Base-by-base conservation (phyloP, 257 asterid genomes). In the Ehretia macrophylla region DNA sequence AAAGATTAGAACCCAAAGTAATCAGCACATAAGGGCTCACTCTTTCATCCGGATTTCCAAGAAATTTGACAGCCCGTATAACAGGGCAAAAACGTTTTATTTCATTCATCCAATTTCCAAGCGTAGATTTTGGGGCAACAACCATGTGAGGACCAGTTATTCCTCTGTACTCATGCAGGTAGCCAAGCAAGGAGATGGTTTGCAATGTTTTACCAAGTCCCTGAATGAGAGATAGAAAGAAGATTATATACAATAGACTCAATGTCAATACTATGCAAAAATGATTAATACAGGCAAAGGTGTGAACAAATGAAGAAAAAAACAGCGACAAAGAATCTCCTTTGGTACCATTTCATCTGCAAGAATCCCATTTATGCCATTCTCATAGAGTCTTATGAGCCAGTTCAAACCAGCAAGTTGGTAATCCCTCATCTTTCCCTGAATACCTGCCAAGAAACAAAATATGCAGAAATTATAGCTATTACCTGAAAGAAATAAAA, bases 31-130 rank as follows among this genome's bases (percentile, higher is more conserved):
- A 50, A 46, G 65, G 55, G 67, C 90, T 71, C 82, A 89, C 99
- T 68, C 99, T 90, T 75, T 93, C 99, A 19, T 93, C 99, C 8
- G 96, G 99, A 73, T 93, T 93, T 54, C 99, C 97, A 55, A 93
- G 97, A 70, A 93, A 90, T 71, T 93, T 93, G 18, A 93, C 85
- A 72, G 99, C 94, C 18, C 99, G 96, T 59, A 93, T 56, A 51
- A 79, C 57, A 14, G 99, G 97, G 64, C 99, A 93, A 75, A 93
- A 93, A 66, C 96, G 90, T 65, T 81, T 90, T 66, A 93, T 89
- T 79, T 93, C 99, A 68, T 93, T 93, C 99, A 93, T 93, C 99
- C 99, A 93, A 70, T 93, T 90, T n/a, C 99, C 99, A 44, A 93
- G 97, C 16, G 99, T 93, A 60, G 99, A 93, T 74, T 93, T 93